Conservation (phyloP, 208 protist genomes). For the Trypanosoma grayi region DNA sequence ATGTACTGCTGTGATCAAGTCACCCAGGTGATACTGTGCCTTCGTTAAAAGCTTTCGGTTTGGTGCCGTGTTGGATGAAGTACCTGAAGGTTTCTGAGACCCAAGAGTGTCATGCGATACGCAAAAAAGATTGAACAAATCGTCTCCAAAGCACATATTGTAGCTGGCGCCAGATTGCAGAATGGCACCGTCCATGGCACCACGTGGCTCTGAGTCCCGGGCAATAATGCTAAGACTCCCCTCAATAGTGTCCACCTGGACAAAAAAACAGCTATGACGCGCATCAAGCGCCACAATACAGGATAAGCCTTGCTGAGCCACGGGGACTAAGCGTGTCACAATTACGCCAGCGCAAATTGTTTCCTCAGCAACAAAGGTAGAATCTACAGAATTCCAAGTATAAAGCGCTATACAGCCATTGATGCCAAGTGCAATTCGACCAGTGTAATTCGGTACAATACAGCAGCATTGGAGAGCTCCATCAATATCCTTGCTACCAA, state of each 20-base stretch:
- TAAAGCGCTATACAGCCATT: conserved; percentile 70
- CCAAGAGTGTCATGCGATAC: conserved; percentile 22
- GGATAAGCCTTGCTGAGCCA: conserved; percentile 17
- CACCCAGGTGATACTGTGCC: conserved; percentile 70
- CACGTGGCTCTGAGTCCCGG: conserved; percentile 48
- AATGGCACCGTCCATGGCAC: conserved; percentile 59
- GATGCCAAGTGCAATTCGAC: conserved; percentile 73
- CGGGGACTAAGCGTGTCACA: conserved; percentile 61
- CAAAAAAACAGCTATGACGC: conserved; percentile 59
- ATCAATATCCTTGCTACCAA: conserved; percentile 59
- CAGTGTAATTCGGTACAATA: conserved; percentile 59
- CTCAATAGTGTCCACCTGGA: conserved; percentile 68
- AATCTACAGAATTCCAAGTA: conserved; percentile 58
- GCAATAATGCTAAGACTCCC: conserved; percentile 54
- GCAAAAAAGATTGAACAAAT: conserved; percentile 66
- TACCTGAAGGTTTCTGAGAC: conserved; percentile 1
- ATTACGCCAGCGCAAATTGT: conserved; percentile 54
- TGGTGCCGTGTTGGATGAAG: background rate
- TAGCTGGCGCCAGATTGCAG: conserved; percentile 6
- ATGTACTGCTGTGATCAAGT: conserved; percentile 62
- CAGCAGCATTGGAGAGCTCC: conserved; percentile 78
- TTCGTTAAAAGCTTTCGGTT: conserved; percentile 18
- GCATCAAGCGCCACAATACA: conserved; percentile 66
- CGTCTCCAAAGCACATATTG: conserved; percentile 61
- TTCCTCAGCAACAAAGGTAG: conserved; percentile 73